phyloP scores from a whole-genome alignment of 441 rosid genomes.

The Aquilaria agallochum region DNA sequence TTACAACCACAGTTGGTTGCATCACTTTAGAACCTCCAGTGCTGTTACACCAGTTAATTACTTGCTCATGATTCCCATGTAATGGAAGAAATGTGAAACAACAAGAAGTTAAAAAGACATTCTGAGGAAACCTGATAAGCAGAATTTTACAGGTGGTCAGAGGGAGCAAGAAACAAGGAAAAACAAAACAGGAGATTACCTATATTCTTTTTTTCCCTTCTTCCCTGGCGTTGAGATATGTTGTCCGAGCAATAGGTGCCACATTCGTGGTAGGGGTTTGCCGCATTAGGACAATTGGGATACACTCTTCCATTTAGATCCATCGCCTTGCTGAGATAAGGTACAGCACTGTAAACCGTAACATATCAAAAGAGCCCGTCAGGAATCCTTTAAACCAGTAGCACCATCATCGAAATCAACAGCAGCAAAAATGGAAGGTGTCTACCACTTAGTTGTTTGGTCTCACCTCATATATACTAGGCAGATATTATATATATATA shows the following conservation, averaged over 20 bases:
- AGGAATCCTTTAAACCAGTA: neutral
- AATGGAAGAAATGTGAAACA: neutral
- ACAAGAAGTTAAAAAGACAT: slow-evolving; percentile 11
- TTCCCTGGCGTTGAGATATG: slow-evolving; percentile 42
- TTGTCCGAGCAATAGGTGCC: slow-evolving; percentile 61
- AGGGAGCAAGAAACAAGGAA: neutral
- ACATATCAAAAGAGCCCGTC: neutral
- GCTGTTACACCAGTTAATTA: too few species aligned
- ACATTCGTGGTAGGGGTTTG: slow-evolving; percentile 88
- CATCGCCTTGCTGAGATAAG: slow-evolving; percentile 7
- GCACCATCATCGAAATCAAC: too few species aligned
- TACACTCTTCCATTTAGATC: slow-evolving; percentile 36
- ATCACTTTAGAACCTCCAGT: slow-evolving; percentile 7
- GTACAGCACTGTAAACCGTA: slow-evolving; percentile 3
- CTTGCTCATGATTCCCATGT: too few species aligned
- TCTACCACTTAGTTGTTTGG: too few species aligned
- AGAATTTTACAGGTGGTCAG: neutral
- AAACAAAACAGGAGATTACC: slow-evolving; percentile 28
- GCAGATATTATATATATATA: too few species aligned
- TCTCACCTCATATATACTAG: too few species aligned
- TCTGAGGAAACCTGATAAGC: slow-evolving; percentile 21
- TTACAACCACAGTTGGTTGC: slow-evolving; percentile 13
- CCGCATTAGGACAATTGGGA: slow-evolving; percentile 52
- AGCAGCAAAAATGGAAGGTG: too few species aligned
- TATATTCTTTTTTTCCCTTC: slow-evolving; percentile 43